Evolutionary conservation across 106 monocot genomes (phyloP).

Genomic region (Dendrobium chrysotoxum): DNA sequence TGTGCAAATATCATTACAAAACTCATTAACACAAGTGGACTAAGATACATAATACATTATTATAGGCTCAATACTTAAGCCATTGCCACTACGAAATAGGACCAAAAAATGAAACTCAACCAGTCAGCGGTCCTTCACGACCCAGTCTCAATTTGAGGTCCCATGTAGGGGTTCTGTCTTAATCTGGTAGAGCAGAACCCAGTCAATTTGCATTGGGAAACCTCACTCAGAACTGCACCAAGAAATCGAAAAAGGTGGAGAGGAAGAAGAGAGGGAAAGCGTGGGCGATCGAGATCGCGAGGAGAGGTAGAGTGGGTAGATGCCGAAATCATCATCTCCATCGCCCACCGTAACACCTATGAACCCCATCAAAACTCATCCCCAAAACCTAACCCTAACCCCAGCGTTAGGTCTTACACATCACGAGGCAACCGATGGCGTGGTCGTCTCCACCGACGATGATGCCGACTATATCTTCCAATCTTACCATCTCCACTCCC

Average conservation of each 20-base stretch:
- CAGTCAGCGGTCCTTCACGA: no score
- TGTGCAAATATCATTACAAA: no score
- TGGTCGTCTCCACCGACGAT: constrained; percentile 9
- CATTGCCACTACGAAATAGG: no score
- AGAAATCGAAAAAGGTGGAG: background rate
- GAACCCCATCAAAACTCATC: constrained; percentile 36
- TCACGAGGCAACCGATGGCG: background rate
- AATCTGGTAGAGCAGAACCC: background rate
- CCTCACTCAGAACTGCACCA: background rate
- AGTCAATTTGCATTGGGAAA: background rate
- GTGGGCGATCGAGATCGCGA: background rate
- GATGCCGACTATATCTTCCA: constrained; percentile 26
- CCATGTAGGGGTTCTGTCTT: background rate
- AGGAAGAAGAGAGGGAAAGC: constrained; percentile 1
- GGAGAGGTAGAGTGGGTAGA: constrained; percentile 10
- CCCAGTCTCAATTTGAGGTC: background rate
- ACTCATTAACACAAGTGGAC: no score
- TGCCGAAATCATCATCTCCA: constrained; percentile 61
- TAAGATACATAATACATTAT: no score
- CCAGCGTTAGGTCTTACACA: constrained; percentile 19
- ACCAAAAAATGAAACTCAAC: no score
- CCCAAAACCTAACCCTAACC: constrained; percentile 10
- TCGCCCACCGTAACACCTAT: constrained; percentile 51
- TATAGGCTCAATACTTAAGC: no score
- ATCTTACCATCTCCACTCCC: constrained; percentile 26